Evolutionary conservation across 345 rosid genomes (phyloP).

Genomic region (Abelmoschus esculentus): DNA sequence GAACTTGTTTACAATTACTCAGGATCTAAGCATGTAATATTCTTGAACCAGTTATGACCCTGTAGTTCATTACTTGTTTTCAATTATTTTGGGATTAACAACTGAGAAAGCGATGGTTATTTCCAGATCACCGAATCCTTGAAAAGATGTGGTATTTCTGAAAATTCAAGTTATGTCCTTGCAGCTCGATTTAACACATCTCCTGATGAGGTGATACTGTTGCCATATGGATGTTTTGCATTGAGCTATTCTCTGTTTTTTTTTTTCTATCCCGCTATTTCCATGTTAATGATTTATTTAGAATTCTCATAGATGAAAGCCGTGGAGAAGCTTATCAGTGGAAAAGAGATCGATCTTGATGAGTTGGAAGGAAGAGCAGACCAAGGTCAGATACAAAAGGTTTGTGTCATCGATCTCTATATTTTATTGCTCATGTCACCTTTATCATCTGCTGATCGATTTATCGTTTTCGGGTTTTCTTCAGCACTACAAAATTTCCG

Average conservation of each 20-base stretch:
- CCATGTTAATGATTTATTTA: conserved; percentile 1
- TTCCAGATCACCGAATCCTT: conserved; percentile 72
- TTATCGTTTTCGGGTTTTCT: conserved; percentile 7
- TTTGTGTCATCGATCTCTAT: conserved; percentile 11
- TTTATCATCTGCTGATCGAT: not conserved
- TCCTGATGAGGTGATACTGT: conserved; percentile 44
- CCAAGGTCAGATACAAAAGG: conserved; percentile 73
- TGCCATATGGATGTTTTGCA: not conserved
- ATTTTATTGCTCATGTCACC: not conserved
- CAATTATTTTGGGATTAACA: not conserved
- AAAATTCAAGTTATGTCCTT: conserved; percentile 55
- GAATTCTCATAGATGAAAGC: conserved; percentile 51
- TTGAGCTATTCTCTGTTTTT: not conserved
- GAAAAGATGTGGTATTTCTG: conserved; percentile 82
- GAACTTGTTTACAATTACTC: conserved; percentile 90
- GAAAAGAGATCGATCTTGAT: conserved; percentile 61
- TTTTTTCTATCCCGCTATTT: not conserved
- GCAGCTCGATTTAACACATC: conserved; percentile 79
- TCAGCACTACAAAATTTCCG: conserved; percentile 84
- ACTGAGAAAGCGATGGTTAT: not conserved
- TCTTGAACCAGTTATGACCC: conserved; percentile 10
- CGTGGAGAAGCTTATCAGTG: conserved; percentile 47
- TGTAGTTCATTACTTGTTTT: conserved; percentile 1
- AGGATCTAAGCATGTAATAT: conserved; percentile 77
- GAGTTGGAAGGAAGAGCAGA: conserved; percentile 61